Evolutionary conservation across 192 early-diverging fungal genomes (phyloP), one percentile per base, ranked within the genome.

Genomic region (Glomus cerebriforme): DNA sequence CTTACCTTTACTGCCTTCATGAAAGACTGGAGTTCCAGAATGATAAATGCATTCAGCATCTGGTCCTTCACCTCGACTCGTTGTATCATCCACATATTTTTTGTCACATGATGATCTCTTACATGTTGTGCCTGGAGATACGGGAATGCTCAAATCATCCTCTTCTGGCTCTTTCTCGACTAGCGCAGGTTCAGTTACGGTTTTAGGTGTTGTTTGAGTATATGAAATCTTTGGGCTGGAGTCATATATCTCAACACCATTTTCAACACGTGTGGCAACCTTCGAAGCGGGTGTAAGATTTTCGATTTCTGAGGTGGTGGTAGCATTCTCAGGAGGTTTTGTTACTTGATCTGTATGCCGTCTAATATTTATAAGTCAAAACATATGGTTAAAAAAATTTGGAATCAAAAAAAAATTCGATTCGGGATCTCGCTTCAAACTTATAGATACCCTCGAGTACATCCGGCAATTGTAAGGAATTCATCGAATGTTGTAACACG

Each of bases 1-100:
- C 7, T 19, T 65, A 77, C 75, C 97, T 88, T 98, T 98, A 86
- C 92, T 94, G 19, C 98, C 98, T 82, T 99, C 98, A 82, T 98
- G 98, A 87, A 99, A 99, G 43, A 99, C 86, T 8, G 96, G 94
- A 17, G 81, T 81, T 19, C 98, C 98, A 13, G 93, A 87, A 83
- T 99, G 98, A 87, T 95, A 96, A 65, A 87, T 81, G 83, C 98
- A 99, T 63, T 82, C 83, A 8, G 88, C 88, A 24, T 87, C 85
- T 39, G 82, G 22, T 5, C 83, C 86, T 19, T 85, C 68, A 19
- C 80, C 84, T 29, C 91, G 84, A 19, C 88, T 89, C 5, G 84
- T 87, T 19, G 86, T 87, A 35, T 91, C 90, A 29, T 86, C 90
- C 17, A 84, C 89, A 79, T 87, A 98, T 27, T 77, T 81, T 31